Conservation (phyloP, 305 asterid genomes). For the Fraxinus greggii region DNA sequence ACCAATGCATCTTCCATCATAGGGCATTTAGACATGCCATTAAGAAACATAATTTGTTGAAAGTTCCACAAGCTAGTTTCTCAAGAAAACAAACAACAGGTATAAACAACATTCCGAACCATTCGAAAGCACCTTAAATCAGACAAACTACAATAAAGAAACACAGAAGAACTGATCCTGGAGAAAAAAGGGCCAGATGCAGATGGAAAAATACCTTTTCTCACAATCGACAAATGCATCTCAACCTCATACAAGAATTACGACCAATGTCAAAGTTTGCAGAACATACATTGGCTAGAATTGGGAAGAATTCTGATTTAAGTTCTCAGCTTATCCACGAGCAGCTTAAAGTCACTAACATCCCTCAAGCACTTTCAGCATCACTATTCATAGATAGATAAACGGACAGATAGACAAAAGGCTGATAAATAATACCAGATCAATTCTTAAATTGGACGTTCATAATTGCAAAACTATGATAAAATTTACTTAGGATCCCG, state of each 20-base stretch:
- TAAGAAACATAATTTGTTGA: neutral
- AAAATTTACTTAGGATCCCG: neutral
- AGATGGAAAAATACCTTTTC: neutral
- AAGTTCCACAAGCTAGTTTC: neutral
- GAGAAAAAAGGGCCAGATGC: neutral
- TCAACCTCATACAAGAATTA: neutral
- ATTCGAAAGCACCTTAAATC: neutral
- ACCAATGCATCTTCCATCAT: constrained; percentile 24
- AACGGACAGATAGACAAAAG: neutral
- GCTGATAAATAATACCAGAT: neutral
- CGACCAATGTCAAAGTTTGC: neutral
- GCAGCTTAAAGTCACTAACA: constrained; percentile 26
- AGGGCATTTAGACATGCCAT: constrained; percentile 7
- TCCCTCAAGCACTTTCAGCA: constrained; percentile 28
- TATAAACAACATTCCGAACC: neutral
- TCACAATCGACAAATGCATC: neutral
- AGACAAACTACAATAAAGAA: neutral
- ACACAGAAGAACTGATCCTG: neutral
- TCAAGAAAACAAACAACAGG: neutral
- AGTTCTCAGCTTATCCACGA: constrained; percentile 15
- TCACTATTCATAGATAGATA: constrained; percentile 5
- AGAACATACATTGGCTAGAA: neutral
- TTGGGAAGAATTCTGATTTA: neutral
- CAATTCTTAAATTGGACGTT: neutral
- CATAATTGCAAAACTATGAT: neutral